Base-by-base conservation (phyloP, 2,329 filamentous ascomycete species). In the Exophiala spinifera region DNA sequence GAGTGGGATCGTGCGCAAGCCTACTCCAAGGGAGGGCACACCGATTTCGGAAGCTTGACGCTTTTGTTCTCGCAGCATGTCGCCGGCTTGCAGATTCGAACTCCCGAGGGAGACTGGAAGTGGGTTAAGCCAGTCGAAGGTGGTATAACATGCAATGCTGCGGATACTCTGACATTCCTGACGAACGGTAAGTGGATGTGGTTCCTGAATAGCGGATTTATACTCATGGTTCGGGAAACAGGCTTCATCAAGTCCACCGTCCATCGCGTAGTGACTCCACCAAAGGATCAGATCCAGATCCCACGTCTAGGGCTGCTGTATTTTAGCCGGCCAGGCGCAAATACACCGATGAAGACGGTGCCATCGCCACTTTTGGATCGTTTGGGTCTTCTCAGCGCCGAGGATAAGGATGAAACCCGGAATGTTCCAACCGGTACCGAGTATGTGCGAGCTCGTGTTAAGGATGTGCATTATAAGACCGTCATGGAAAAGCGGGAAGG, bases 41-140 rank as follows among this genome's bases (percentile, higher is more conserved):
- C 79, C 1, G 81, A 83, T 61, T 82, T 82, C 57, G 80, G 79
- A 40, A 76, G 71, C 46, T 69, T 83, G 11, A 83, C 80, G 0
- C 66, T 83, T 4, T 70, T 84, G 1, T 80, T 82, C 66, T 83
- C 81, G 64, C 72, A 78, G 1, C 0, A 59, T 28, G 65, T 82
- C 2, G 79, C 79, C 0, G 80, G 80, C 0, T 68, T 83, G 11
- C 80, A 82, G 61, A 76, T 82, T 3, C 68, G 76, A 1, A 72
- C 75, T 0, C 77, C 77, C 0, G 70, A 70, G 46, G 67, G 66
- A 15, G 65, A 72, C 15, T 83, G 80, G 80, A 67, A 70, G 10
- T 83, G 78, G 59, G 79, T 83, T 1, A 70, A 73, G 14, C 80
- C 80, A 0, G 59, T 81, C 33, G 79, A 79, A 0, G 77, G 74